A percentile compares a stretch with the other conserved stretches of the same genome.
phyloP scores from a whole-genome alignment of 1,284 basidiomycete genomes.

The Ceratobasidium sp. region DNA sequence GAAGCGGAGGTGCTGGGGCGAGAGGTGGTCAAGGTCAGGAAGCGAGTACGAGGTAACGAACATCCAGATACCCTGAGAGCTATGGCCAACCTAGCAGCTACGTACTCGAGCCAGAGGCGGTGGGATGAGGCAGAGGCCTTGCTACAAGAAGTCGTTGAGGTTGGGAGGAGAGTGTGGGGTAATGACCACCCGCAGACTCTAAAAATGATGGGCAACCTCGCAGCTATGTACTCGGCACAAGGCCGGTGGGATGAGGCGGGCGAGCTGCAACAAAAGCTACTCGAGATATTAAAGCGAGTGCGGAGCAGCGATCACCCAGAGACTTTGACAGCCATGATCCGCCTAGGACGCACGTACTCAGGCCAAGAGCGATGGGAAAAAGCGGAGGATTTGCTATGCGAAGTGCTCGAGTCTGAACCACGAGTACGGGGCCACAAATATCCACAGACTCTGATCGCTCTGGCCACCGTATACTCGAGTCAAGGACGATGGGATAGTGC shows the following conservation, averaged over 20 bases:
- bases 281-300: neutral
- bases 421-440: neutral
- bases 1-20: neutral
- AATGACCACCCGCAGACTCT: neutral
- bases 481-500: neutral
- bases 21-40: neutral
- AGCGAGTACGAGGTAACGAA: neutral
- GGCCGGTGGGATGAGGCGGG: slow-evolving; percentile 13
- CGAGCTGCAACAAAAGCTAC: neutral
- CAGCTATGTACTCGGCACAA: neutral
- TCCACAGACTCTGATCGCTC: neutral
- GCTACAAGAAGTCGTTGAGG: neutral
- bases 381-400: neutral
- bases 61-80: neutral
- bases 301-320: neutral
- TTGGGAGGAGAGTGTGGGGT: neutral
- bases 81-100: neutral
- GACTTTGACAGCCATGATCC: neutral
- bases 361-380: neutral
- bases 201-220: neutral
- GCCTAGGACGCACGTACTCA: neutral
- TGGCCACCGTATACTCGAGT: neutral
- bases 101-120: neutral
- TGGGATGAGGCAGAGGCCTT: neutral
- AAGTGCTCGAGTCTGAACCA: neutral